A percentile compares a stretch with the other conserved stretches of the same genome.
phyloP scores from a whole-genome alignment of 2,329 filamentous ascomycete species.

The Akanthomyces muscarius region DNA sequence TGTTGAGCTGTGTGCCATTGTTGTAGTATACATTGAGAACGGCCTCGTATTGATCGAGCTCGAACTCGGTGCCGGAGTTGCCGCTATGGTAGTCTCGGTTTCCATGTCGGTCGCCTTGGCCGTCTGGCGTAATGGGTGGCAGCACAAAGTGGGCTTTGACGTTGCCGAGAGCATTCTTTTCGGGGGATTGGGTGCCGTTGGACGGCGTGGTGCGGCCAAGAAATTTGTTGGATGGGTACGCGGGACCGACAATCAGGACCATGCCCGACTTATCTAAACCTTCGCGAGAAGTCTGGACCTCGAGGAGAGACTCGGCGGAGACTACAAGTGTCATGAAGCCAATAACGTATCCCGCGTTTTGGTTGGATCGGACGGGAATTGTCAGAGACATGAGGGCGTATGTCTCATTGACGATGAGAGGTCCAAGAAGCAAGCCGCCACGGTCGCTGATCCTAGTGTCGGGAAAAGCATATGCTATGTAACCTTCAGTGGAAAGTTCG shows the following conservation, averaged over 20 bases:
- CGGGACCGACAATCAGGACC: slow-evolving; percentile 69
- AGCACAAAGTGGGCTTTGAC: slow-evolving; percentile 57
- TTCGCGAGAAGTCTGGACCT: slow-evolving; percentile 59
- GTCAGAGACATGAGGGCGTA: slow-evolving; percentile 79
- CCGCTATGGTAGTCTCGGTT: slow-evolving; percentile 27
- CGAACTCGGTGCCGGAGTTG: slow-evolving; percentile 49
- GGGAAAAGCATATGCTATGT: slow-evolving; percentile 46
- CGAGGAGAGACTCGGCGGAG: slow-evolving; percentile 59
- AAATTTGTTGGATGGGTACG: slow-evolving; percentile 64
- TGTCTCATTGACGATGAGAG: slow-evolving; percentile 65
- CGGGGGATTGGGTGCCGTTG: slow-evolving; percentile 42
- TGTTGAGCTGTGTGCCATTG: slow-evolving; percentile 51
- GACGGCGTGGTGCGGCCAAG: slow-evolving; percentile 40
- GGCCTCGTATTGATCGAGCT: slow-evolving; percentile 58
- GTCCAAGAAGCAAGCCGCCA: slow-evolving; percentile 69
- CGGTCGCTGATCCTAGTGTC: slow-evolving; percentile 47
- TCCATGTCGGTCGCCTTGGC: slow-evolving; percentile 45
- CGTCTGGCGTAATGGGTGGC: slow-evolving; percentile 44
- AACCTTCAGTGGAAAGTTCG: slow-evolving; percentile 39
- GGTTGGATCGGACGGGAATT: slow-evolving; percentile 69
- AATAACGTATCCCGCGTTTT: slow-evolving; percentile 58
- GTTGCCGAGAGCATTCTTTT: slow-evolving; percentile 36
- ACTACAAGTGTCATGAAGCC: slow-evolving; percentile 81
- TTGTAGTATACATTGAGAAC: slow-evolving; percentile 57
- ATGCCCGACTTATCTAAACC: slow-evolving; percentile 68